A percentile compares a stretch with the other conserved stretches of the same genome.
Conservation (phyloP, 1,284 basidiomycete genomes). For the Anthracocystis panici-leucophaei region DNA sequence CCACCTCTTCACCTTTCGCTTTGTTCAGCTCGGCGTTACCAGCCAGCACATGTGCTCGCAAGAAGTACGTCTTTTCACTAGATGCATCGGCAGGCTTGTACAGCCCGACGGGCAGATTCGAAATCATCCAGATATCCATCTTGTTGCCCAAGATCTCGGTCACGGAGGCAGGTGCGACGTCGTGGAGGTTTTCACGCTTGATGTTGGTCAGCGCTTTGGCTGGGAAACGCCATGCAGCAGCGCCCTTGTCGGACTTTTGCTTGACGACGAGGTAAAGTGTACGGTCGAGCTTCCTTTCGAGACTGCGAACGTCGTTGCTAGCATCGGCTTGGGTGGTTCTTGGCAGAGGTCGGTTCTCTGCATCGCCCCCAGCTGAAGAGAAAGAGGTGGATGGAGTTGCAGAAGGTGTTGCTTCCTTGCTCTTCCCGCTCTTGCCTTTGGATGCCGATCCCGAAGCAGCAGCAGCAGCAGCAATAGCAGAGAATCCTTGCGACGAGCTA, state of each 20-base stretch:
- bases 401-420: slow-evolving; percentile 14
- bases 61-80: slow-evolving; percentile 57
- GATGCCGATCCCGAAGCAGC: slow-evolving; percentile 13
- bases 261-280: slow-evolving; percentile 87
- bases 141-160: slow-evolving; percentile 50
- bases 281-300: slow-evolving; percentile 84
- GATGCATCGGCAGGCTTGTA: slow-evolving; percentile 21
- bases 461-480: slow-evolving; percentile 28
- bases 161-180: slow-evolving; percentile 53
- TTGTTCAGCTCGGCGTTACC: slow-evolving; percentile 50
- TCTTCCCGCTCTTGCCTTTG: slow-evolving; percentile 20
- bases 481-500: slow-evolving; percentile 40
- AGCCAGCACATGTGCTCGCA: slow-evolving; percentile 60
- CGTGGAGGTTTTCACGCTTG: slow-evolving; percentile 46
- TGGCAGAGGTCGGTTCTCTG: slow-evolving; percentile 70
- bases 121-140: slow-evolving; percentile 68
- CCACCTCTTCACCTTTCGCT: slow-evolving; percentile 70
- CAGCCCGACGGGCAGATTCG: slow-evolving; percentile 62
- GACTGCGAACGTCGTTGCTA: slow-evolving; percentile 76
- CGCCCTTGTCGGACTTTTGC: slow-evolving; percentile 57
- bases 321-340: slow-evolving; percentile 75
- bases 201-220: slow-evolving; percentile 36
- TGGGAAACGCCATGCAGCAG: slow-evolving; percentile 50
- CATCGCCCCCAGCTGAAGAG: slow-evolving; percentile 64
- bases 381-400: not conserved